These are phyloP conservation scores for Blastobotrys muscicola DNA, from an alignment of 805 yeast genomes.

Conservation along the genomic window DNA sequence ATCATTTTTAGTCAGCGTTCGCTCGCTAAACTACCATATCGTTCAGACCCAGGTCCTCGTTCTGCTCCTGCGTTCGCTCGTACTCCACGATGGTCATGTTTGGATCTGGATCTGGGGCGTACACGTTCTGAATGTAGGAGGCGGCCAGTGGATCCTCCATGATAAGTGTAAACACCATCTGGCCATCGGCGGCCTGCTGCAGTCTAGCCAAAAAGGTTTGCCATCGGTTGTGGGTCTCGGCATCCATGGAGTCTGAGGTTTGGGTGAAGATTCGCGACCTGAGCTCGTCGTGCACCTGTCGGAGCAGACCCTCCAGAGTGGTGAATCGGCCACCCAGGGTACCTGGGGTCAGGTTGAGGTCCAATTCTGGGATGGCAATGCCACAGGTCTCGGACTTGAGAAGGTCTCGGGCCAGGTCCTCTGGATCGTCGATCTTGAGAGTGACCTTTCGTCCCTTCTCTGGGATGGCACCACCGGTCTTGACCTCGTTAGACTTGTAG, in stretches of 20 bases:
- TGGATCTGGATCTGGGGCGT: constrained; percentile 97
- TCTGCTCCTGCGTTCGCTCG: constrained; percentile 80
- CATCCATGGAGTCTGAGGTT: constrained; percentile 88
- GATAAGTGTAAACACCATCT: constrained; percentile 66
- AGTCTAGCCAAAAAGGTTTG: constrained; percentile 60
- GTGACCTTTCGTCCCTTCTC: constrained; percentile 67
- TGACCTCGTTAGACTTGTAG: constrained; percentile 92
- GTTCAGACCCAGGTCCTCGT: constrained; percentile 79
- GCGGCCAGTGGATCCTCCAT: constrained; percentile 96
- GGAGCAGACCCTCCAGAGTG: constrained; percentile 85
- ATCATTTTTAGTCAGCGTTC: neutral
- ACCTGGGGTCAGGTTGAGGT: constrained; percentile 87
- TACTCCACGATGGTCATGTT: constrained; percentile 86
- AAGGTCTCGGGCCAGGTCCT: constrained; percentile 89
- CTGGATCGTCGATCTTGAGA: constrained; percentile 73
- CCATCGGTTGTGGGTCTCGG: constrained; percentile 74
- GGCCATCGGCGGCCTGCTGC: constrained; percentile 73
- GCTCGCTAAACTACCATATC: constrained; percentile 29
- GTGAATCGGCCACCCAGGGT: constrained; percentile 98
- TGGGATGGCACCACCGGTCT: constrained; percentile 96
- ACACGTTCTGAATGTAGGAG: constrained; percentile 93
- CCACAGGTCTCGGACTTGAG: constrained; percentile 92
- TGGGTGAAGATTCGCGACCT: constrained; percentile 74
- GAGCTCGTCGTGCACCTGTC: constrained; percentile 84
- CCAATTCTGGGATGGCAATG: constrained; percentile 74